Evolutionary conservation across 1,284 basidiomycete species (phyloP), one percentile per base, ranked within the genome.

Genomic region (Apiotrichum domesticum): DNA sequence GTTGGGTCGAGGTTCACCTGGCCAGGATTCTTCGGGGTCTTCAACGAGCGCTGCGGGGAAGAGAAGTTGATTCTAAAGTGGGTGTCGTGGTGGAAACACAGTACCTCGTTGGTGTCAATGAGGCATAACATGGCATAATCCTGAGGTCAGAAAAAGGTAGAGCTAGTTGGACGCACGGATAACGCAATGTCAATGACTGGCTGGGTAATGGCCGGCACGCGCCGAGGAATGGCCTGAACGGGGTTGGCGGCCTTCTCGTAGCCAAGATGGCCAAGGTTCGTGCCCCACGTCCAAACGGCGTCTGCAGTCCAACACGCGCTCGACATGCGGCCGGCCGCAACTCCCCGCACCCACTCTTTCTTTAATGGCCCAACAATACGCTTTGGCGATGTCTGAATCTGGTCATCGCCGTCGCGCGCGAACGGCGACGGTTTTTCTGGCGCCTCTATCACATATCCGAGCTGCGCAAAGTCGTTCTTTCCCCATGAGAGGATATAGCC

Each of bases 251-350:
- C 73, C 68, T 84, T 87, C 60, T 88, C 86, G 62, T 90, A 90
- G 1, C 94, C 94, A 3, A 98, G 81, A 72, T 98, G 96, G 0
- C 96, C 96, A 37, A 82, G 83, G 74, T 98, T 97, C 32, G 88
- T 92, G 0, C 95, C 96, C 94, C 94, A 98, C 0, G 94, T 96
- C 77, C 85, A 97, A 0, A 98, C 82, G n/a, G 86, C 83, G 14
- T 82, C 81, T 3, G 72, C 71, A 0, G 93, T 96, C 87, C 90
- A 98, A 70, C 90, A 95, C 2, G 85, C 92, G 21, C 89, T 92
- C 32, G 91, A 88, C 32, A 85, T 85, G 68, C 89, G 87, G 61
- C 88, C 90, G 0, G 93, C 92, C 0, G 93, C 90, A 3, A 95
- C 82, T 15, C 96, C 96, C 21, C 80, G 75, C 0, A 96, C 85